These are phyloP conservation scores for Nothomitra cinnamomea DNA, from an alignment of 2,329 filamentous ascomycete species.

Conservation along the genomic window DNA sequence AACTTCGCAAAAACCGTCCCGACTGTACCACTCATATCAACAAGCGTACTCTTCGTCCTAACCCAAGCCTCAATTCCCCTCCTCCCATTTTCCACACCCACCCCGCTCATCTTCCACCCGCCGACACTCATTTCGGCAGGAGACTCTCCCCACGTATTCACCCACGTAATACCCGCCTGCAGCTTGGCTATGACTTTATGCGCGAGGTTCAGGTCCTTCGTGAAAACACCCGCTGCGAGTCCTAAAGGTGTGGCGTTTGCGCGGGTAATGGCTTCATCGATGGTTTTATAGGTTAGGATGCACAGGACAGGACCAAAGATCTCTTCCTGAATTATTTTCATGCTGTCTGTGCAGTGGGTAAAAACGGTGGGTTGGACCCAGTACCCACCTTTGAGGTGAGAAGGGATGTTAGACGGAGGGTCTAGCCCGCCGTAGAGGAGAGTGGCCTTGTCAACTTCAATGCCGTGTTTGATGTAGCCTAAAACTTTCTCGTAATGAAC, in stretches of 20 bases:
- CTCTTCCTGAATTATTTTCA: slow-evolving; percentile 67
- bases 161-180: slow-evolving; percentile 77
- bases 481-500: slow-evolving; percentile 61
- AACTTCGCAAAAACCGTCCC: slow-evolving; percentile 59
- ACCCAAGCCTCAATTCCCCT: slow-evolving; percentile 69
- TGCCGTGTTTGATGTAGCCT: slow-evolving; percentile 60
- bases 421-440: slow-evolving; percentile 57
- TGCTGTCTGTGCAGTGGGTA: slow-evolving; percentile 66
- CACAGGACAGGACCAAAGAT: slow-evolving; percentile 83
- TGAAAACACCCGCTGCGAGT: slow-evolving; percentile 72
- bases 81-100: slow-evolving; percentile 74
- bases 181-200: slow-evolving; percentile 54
- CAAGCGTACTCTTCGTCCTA: slow-evolving; percentile 71
- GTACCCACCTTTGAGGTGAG: slow-evolving; percentile 44
- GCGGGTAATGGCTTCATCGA: slow-evolving; percentile 52
- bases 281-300: slow-evolving; percentile 46
- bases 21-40: slow-evolving; percentile 59
- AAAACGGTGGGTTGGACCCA: slow-evolving; percentile 78
- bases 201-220: slow-evolving; percentile 53
- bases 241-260: slow-evolving; percentile 67
- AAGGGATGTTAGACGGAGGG: slow-evolving; percentile 31
- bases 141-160: slow-evolving; percentile 87
- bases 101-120: slow-evolving; percentile 79
- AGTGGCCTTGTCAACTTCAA: slow-evolving; percentile 53
- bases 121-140: slow-evolving; percentile 87